Evolutionary conservation across 1,284 basidiomycete species (phyloP).

Genomic region (Mycosarcoma maydis): DNA sequence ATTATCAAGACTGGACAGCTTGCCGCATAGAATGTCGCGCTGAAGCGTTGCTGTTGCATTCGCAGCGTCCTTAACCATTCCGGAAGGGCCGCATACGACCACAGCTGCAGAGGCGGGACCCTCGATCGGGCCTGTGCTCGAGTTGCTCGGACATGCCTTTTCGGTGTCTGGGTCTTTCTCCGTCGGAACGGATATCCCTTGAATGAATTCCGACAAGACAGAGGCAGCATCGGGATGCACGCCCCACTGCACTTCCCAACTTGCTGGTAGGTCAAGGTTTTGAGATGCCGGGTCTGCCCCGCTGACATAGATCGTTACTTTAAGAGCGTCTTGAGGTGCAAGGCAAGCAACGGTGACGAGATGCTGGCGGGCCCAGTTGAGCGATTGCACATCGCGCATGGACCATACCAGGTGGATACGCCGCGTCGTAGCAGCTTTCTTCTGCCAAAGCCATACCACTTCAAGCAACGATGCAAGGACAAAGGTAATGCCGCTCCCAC

Average conservation of each 20-base stretch:
- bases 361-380: conserved; percentile 24
- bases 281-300: background rate
- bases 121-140: background rate
- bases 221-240: conserved; percentile 25
- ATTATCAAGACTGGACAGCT: conserved; percentile 7
- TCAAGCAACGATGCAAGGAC: conserved; percentile 44
- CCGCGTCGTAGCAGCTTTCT: conserved; percentile 15
- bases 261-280: conserved; percentile 12
- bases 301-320: conserved; percentile 38
- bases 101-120: conserved; percentile 19
- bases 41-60: conserved; percentile 32
- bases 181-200: background rate
- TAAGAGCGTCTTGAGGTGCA: conserved; percentile 18
- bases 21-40: conserved; percentile 28
- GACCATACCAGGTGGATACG: conserved; percentile 37
- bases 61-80: conserved; percentile 42
- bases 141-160: conserved; percentile 1
- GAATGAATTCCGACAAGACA: conserved; percentile 10
- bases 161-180: conserved; percentile 9
- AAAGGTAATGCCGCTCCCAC: conserved; percentile 54
- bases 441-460: conserved; percentile 45
- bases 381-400: conserved; percentile 19
- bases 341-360: conserved; percentile 22
- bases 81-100: conserved; percentile 37
- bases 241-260: conserved; percentile 24